Evolutionary conservation across 1,139 yeast species (phyloP).

Genomic region (Wickerhamiella infanticola): DNA sequence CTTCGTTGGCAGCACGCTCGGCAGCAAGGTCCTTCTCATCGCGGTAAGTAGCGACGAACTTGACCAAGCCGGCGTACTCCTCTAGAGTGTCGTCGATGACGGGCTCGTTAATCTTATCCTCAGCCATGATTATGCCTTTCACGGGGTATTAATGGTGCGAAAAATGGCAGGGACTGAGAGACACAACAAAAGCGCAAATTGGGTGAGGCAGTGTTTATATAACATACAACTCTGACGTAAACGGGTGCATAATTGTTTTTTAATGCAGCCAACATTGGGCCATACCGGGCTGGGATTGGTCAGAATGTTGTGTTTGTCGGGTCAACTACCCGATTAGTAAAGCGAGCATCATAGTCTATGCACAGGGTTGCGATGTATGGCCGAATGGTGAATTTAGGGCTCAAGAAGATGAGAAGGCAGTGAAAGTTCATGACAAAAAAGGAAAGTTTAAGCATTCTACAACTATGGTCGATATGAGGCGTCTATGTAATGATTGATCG

Average conservation of each 20-base stretch:
- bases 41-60: conserved; percentile 24
- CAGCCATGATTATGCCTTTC: conserved; percentile 11
- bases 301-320: neutral
- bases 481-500: too few species aligned
- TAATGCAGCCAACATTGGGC: conserved; percentile 6
- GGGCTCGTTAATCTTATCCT: conserved; percentile 11
- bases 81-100: conserved; percentile 19
- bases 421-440: too few species aligned
- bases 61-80: conserved; percentile 25
- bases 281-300: conserved; percentile 9
- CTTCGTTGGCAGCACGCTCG: conserved; percentile 16
- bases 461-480: too few species aligned
- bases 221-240: conserved; percentile 1
- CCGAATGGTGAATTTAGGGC: neutral
- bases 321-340: conserved; percentile 1
- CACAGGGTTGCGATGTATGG: conserved; percentile 1
- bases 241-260: conserved; percentile 8
- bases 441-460: too few species aligned
- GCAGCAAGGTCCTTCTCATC: conserved; percentile 17
- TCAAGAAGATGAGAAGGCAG: too few species aligned
- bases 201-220: conserved; percentile 1
- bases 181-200: neutral
- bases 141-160: conserved; percentile 4
- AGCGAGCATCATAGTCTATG: neutral
- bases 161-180: conserved; percentile 1